A percentile compares a stretch with the other conserved stretches of the same genome.
phyloP scores from a whole-genome alignment of 805 yeast genomes.

The Teunomyces atbi region DNA sequence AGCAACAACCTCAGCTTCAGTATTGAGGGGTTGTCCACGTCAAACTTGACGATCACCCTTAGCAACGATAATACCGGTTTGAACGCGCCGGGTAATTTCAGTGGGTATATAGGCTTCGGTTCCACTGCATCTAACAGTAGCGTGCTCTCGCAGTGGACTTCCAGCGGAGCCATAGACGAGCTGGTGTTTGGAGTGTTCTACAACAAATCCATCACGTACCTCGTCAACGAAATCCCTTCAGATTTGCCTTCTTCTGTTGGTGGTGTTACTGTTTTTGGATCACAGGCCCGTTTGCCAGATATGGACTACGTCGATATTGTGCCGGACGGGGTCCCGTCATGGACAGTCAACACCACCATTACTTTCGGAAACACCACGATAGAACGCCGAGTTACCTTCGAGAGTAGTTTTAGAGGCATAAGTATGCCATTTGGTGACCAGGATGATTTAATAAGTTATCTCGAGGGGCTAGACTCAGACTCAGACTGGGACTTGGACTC shows the following conservation, averaged over 20 bases:
- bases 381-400: slow-evolving; percentile 49
- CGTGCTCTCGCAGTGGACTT: slow-evolving; percentile 39
- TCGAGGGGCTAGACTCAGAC: too few species aligned
- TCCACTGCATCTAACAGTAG: slow-evolving; percentile 23
- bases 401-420: slow-evolving; percentile 65
- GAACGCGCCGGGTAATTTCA: slow-evolving; percentile 50
- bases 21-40: slow-evolving; percentile 25
- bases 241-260: slow-evolving; percentile 30
- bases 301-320: slow-evolving; percentile 40
- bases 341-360: slow-evolving; percentile 49
- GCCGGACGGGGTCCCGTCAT: slow-evolving; percentile 37
- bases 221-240: slow-evolving; percentile 1
- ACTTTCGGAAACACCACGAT: slow-evolving; percentile 17
- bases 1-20: slow-evolving; percentile 32
- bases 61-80: slow-evolving; percentile 53
- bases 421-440: slow-evolving; percentile 53
- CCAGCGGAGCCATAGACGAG: slow-evolving; percentile 30
- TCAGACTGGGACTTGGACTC: too few species aligned
- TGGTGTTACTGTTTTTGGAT: slow-evolving; percentile 27
- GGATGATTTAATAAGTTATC: too few species aligned
- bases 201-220: background rate
- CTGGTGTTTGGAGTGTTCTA: slow-evolving; percentile 37
- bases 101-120: slow-evolving; percentile 64
- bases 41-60: slow-evolving; percentile 50
- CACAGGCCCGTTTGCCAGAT: slow-evolving; percentile 28